Base-by-base conservation (phyloP, 495 filamentous ascomycete species). In the Tuber calosporum region DNA sequence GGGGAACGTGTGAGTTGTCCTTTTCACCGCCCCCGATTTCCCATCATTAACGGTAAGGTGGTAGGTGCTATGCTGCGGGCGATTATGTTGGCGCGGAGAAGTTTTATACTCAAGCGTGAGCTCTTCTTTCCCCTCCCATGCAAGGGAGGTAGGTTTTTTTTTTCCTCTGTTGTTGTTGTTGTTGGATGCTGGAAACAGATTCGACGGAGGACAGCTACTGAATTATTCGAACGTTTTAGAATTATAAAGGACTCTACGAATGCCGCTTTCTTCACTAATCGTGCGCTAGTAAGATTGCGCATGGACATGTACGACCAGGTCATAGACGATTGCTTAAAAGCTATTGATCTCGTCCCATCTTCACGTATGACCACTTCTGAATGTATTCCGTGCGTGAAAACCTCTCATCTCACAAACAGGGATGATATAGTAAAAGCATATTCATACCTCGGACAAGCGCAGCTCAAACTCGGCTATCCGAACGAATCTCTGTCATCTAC, bases 101-200 rank as follows among this genome's bases (percentile, higher is more conserved):
- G 34, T 84, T 88, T 71, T 98, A 94, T 83, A 92, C 92, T 17
- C 90, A 95, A 85, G 94, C 94, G 92, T 93, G 85, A 82, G 88
- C 83, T 62, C 53, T 62, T 26, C 39, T 69, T 69, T 66, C 72
- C 62, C 8, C 43, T 26, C 62, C 69, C 58, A 20, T 43, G 41
- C 42, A 69, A 39, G 48, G 6, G 62, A n/a, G 37, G 39, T 37
- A 69, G 22, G 66, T 69, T n/a, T 69, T 66, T 70, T 69, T 66
- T 68, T 38, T 17, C n/a, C n/a, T n/a, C n/a, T n/a, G n/a, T n/a
- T n/a, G n/a, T n/a, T n/a, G n/a, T n/a, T 43, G 58, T 69, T 68
- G 39, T 30, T 26, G 20, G n/a, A 15, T n/a, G 42, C 8, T 34
- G 34, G 58, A n/a, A 58, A 34, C 42, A 15, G 68, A 37, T 67